Evolutionary conservation across 345 rosid species (phyloP), one percentile per base, ranked within the genome.

Genomic region (Adansonia digitata): DNA sequence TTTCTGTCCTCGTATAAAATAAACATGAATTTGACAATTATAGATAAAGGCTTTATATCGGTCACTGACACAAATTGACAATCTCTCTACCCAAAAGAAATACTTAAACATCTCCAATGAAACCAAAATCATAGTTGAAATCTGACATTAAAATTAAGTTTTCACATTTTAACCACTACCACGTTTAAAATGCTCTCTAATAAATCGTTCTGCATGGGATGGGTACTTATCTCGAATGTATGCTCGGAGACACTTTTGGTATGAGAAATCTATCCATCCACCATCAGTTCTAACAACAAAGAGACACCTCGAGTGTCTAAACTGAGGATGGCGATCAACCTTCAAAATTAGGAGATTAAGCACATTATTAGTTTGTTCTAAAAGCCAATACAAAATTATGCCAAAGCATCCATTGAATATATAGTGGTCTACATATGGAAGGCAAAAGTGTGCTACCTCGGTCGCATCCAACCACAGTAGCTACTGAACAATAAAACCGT

Each of bases 281-380:
- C 98, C 98, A 80, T 94, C 92, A 2, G 90, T 88, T 83, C 98
- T 92, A 72, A 94, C 89, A 17, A 91, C 97, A 78, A 88, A 94
- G 74, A 91, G 84, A 77, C 97, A 92, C 79, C 98, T 92, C 51
- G 97, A 85, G 17, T 74, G 78, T 81, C 88, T 87, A 68, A 91
- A 94, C 26, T 85, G 90, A 40, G 98, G 95, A 83, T 94, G 97
- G 46, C 93, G 85, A 83, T 91, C 97, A 73, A 92, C 97, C 98
- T 92, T 78, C 89, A 74, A 81, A 72, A 7, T 72, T 62, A 83
- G 75, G 72, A 71, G 18, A 75, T 77, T 11, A 48, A 27, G 18
- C 46, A 45, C 55, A 57, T 74, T 18, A 61, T 66, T 66, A 81
- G 65, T 77, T 75, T n/a, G 17, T 69, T 68, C 63, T 64, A 67